A percentile compares a stretch with the other conserved stretches of the same genome.
phyloP scores from a whole-genome alignment of 371 early-diverging fungal species.

The Vairimorpha ceranae region DNA sequence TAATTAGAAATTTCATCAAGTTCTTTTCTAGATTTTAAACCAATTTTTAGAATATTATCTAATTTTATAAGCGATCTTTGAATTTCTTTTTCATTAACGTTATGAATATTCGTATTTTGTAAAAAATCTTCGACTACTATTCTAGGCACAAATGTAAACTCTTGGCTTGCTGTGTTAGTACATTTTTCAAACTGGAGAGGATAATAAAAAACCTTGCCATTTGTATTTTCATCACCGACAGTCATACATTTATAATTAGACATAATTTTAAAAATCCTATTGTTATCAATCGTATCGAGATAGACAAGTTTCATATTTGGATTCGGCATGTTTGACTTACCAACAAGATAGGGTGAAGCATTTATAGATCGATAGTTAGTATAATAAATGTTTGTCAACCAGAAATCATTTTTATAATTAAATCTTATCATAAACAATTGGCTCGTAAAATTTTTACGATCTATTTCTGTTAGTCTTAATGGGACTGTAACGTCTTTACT shows the following conservation, averaged over 20 bases:
- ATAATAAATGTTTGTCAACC: not conserved
- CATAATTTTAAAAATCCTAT: slow-evolving; percentile 13
- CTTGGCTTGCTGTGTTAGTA: not conserved
- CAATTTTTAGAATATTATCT: not conserved
- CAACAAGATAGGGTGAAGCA: not conserved
- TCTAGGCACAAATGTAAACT: slow-evolving; percentile 22
- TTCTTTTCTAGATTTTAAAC: not conserved
- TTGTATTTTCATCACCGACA: not conserved
- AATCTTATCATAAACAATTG: slow-evolving; percentile 26
- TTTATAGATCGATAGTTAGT: not conserved
- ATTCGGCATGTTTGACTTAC: not conserved
- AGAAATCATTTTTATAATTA: slow-evolving; percentile 8
- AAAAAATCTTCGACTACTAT: not conserved
- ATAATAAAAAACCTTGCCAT: not conserved
- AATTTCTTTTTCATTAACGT: not conserved
- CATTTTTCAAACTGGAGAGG: slow-evolving; percentile 13
- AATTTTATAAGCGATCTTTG: not conserved
- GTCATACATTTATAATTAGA: slow-evolving; percentile 24
- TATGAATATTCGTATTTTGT: not conserved
- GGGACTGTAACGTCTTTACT: not conserved
- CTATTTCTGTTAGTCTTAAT: slow-evolving; percentile 6
- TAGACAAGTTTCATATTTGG: not conserved
- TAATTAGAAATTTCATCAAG: not conserved
- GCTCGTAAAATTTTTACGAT: not conserved
- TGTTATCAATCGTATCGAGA: not conserved